A percentile compares a stretch with the other conserved stretches of the same genome.
phyloP scores from a whole-genome alignment of 352 stramenopile genomes.

The Elongisporangium undulatum region DNA sequence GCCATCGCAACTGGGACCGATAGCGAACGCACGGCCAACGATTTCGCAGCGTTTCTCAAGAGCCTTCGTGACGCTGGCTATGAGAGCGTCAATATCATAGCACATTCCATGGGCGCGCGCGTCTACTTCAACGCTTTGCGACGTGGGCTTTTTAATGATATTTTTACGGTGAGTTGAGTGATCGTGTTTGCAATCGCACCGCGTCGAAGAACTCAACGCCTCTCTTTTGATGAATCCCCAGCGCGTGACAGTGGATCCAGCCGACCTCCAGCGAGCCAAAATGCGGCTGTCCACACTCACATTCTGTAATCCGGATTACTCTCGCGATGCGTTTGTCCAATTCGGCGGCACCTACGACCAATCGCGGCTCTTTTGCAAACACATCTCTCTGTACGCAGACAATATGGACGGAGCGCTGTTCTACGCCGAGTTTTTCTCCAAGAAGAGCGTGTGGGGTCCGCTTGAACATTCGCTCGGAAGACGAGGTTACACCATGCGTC shows the following conservation, averaged over 20 bases:
- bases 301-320: slow-evolving; percentile 54
- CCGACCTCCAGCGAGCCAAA: too few species aligned
- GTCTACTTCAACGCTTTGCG: slow-evolving; percentile 26
- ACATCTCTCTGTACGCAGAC: slow-evolving; percentile 51
- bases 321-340: slow-evolving; percentile 29
- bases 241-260: too few species aligned
- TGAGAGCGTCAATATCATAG: too few species aligned
- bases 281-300: slow-evolving; percentile 25
- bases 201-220: neutral
- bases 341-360: slow-evolving; percentile 20
- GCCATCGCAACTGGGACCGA: slow-evolving; percentile 17
- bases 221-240: slow-evolving; percentile 2
- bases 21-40: slow-evolving; percentile 18
- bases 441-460: slow-evolving; percentile 12
- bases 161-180: slow-evolving; percentile 22
- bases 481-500: slow-evolving; percentile 17
- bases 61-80: too few species aligned
- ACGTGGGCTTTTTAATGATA: slow-evolving; percentile 10
- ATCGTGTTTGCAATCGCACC: too few species aligned
- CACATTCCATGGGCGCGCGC: slow-evolving; percentile 9
- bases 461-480: slow-evolving; percentile 20
- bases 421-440: slow-evolving; percentile 28
- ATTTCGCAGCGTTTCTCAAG: slow-evolving; percentile 7
- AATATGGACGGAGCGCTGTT: slow-evolving; percentile 33
- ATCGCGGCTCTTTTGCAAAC: slow-evolving; percentile 21